These are phyloP conservation scores for Clitopilus hobsonii DNA, from an alignment of 768 basidiomycete species.

Conservation along the genomic window DNA sequence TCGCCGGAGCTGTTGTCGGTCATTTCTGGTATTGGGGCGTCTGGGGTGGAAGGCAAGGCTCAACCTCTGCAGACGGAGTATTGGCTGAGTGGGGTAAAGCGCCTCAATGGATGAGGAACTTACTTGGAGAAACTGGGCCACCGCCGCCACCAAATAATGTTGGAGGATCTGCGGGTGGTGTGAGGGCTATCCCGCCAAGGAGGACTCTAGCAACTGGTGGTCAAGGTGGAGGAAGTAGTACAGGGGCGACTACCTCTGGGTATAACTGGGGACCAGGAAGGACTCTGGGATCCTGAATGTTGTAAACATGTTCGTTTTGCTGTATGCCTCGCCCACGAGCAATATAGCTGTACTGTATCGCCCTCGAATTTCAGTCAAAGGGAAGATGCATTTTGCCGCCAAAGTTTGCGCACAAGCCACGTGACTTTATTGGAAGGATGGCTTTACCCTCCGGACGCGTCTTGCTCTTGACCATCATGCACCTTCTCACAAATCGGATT, in stretches of 20 bases:
- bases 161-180: conserved; percentile 34
- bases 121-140: conserved; percentile 36
- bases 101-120: conserved; percentile 52
- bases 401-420: no score
- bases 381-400: no score
- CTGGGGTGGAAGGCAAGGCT: conserved; percentile 44
- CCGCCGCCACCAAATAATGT: conserved; percentile 17
- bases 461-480: no score
- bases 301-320: not conserved
- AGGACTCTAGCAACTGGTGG: conserved; percentile 12
- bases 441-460: no score
- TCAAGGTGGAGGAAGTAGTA: conserved; percentile 6
- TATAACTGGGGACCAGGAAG: conserved; percentile 52
- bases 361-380: no score
- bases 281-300: conserved; percentile 34
- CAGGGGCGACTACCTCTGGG: conserved; percentile 11
- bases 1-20: conserved; percentile 73
- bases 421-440: no score
- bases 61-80: conserved; percentile 27
- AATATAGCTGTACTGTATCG: no score
- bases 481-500: no score
- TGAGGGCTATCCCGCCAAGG: conserved; percentile 57
- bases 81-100: conserved; percentile 42
- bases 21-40: conserved; percentile 81
- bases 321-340: no score